phyloP scores from a whole-genome alignment of 2,329 filamentous ascomycete genomes.

The Colletotrichum shisoi region DNA sequence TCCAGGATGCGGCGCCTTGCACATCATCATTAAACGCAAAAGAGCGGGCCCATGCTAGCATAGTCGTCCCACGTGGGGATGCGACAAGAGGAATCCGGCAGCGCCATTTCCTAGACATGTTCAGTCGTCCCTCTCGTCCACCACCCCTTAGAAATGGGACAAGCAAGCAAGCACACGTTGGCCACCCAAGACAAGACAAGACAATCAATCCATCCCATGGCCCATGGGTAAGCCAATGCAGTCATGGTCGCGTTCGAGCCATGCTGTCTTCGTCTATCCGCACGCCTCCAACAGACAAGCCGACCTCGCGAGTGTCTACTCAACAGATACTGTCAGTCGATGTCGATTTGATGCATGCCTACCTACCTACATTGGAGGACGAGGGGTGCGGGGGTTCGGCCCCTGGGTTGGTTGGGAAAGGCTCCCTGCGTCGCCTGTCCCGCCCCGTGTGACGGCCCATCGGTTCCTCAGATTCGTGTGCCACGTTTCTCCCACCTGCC shows the following conservation, averaged over 20 bases:
- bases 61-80: constrained; percentile 36
- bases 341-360: neutral
- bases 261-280: neutral
- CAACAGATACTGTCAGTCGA: too few species aligned
- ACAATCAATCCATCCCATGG: constrained; percentile 1
- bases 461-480: constrained; percentile 37
- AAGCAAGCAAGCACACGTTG: constrained; percentile 13
- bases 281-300: neutral
- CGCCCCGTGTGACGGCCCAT: constrained; percentile 32
- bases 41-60: constrained; percentile 18
- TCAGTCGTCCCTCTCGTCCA: neutral
- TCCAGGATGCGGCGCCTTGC: constrained; percentile 35
- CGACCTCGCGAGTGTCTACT: neutral
- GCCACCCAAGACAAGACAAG: constrained; percentile 1
- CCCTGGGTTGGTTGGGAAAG: constrained; percentile 30
- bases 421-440: constrained; percentile 26
- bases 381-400: constrained; percentile 16
- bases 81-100: constrained; percentile 26
- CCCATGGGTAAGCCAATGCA: neutral
- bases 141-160: neutral
- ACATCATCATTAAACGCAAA: constrained; percentile 40
- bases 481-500: constrained; percentile 39
- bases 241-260: neutral
- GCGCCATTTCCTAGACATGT: constrained; percentile 19
- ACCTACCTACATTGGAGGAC: constrained; percentile 8